Base-by-base conservation (phyloP, 345 rosid genomes). In the Salix caprea region DNA sequence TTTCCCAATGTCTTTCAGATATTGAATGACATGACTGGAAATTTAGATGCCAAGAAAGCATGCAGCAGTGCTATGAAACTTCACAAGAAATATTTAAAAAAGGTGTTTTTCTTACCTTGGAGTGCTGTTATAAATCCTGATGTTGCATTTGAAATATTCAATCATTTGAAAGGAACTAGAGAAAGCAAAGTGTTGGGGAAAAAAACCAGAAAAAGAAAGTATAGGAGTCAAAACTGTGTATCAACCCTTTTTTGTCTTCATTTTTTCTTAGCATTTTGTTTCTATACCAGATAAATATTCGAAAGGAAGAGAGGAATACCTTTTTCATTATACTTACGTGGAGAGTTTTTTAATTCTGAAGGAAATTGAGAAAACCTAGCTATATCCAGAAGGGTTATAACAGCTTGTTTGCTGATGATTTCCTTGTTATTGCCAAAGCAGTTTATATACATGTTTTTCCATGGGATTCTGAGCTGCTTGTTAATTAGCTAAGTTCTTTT, bases 1-100 rank as follows among this genome's bases (percentile, higher is more conserved):
- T 14, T 60, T 70, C 56, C 7, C 48, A 75, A 19, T 56, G 68
- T 74, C 69, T 72, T 83, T 8, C 80, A 96, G 99, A 96, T 96
- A 77, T 78, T 93, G 79, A 93, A 96, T 26, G 99, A 93, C 82
- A 90, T 91, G 36, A 92, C 97, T 28, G 99, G 99, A 54, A 92
- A 88, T 74, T 84, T 93, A 72, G 98, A 96, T 80, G 99, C 99
- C 46, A 93, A 88, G 79, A 93, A 96, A 72, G 92, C 99, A 11
- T 96, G 99, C 88, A 78, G 68, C 37, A 94, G 91, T 42, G 99
- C 99, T 34, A 85, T 96, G 95, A 96, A 96, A 85, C 97, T 96
- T 74, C 99, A 96, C 82, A 96, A 93, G 87, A 96, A 96, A 74
- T 96, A 96, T 74, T 82, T 96, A 37, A 93, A 87, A 74, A 93